These are phyloP conservation scores for Chaetomium strumarium DNA, from an alignment of 2,329 filamentous ascomycete genomes.

Conservation along the genomic window DNA sequence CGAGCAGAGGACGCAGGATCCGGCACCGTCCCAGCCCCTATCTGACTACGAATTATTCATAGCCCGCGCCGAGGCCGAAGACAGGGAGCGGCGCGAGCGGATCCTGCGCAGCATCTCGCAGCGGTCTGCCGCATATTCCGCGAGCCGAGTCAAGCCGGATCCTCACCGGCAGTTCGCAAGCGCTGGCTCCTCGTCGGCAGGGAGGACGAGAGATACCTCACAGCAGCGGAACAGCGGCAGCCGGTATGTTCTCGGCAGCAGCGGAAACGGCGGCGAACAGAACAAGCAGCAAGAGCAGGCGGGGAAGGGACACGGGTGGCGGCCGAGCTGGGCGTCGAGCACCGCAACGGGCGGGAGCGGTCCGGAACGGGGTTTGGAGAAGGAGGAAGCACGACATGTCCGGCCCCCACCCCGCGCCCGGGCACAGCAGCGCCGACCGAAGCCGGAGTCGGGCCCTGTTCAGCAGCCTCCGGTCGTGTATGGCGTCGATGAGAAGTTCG, in stretches of 20 bases:
- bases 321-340: conserved; percentile 18
- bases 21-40: background rate
- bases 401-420: background rate
- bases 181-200: background rate
- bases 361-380: background rate
- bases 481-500: background rate
- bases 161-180: conserved; percentile 20
- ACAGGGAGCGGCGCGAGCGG: conserved; percentile 22
- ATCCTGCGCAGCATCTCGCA: conserved; percentile 22
- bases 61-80: conserved; percentile 25
- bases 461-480: background rate
- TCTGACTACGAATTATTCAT: conserved; percentile 29
- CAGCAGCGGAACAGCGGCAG: background rate
- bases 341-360: conserved; percentile 8
- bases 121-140: conserved; percentile 9
- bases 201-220: background rate
- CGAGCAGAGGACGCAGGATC: background rate
- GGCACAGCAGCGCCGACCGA: background rate
- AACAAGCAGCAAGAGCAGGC: too few relatives aligned
- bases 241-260: background rate
- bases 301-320: conserved; percentile 4
- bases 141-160: conserved; percentile 9
- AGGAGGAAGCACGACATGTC: background rate
- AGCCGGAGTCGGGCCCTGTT: background rate
- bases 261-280: background rate